These are phyloP conservation scores for Rachicladosporium sp. DNA, from an alignment of 2,329 filamentous ascomycete species.

Conservation along the genomic window DNA sequence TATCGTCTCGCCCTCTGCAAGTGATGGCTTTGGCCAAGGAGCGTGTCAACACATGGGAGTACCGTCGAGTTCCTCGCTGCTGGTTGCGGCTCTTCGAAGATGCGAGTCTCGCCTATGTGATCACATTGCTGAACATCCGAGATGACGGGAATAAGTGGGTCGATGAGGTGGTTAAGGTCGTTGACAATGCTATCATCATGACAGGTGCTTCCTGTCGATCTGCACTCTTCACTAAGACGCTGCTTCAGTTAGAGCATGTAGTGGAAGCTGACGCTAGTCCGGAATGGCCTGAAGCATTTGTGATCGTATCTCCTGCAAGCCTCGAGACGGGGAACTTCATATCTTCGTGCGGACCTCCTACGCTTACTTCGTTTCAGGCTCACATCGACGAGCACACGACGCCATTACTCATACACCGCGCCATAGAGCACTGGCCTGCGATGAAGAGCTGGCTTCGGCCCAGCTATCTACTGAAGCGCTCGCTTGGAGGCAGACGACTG, in stretches of 20 bases:
- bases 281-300: conserved; percentile 5
- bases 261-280: conserved; percentile 2
- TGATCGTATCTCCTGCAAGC: conserved; percentile 4
- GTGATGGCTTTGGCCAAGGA: conserved; percentile 47
- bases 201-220: conserved; percentile 53
- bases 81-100: conserved; percentile 66
- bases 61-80: conserved; percentile 50
- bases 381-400: conserved; percentile 14
- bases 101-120: conserved; percentile 51
- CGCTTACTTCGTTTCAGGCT: conserved; percentile 17
- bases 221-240: conserved; percentile 33
- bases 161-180: conserved; percentile 46
- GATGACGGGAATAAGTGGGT: conserved; percentile 32
- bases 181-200: conserved; percentile 69
- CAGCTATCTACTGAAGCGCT: conserved; percentile 59
- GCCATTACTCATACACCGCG: conserved; percentile 58
- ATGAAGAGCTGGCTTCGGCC: conserved; percentile 62
- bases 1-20: conserved; percentile 33
- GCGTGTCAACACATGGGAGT: conserved; percentile 59
- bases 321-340: conserved; percentile 7
- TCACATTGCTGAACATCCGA: conserved; percentile 14
- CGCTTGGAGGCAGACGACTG: conserved; percentile 63
- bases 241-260: conserved; percentile 35
- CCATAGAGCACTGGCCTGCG: conserved; percentile 66
- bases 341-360: background rate